Evolutionary conservation across 1,139 yeast species (phyloP).

Genomic region (Tardiomyces depauwii): DNA sequence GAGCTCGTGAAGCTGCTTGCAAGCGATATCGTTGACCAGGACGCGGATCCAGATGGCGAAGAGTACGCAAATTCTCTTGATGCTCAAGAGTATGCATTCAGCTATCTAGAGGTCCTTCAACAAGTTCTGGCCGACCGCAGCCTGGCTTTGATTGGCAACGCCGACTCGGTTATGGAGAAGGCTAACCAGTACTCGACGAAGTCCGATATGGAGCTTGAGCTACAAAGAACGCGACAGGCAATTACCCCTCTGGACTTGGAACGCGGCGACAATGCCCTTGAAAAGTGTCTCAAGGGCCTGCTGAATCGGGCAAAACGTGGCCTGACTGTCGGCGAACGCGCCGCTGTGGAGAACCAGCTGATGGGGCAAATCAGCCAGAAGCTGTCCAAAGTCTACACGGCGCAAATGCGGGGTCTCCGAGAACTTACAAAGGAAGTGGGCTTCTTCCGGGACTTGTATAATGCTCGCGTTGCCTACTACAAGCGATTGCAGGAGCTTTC

Average conservation of each 20-base stretch:
- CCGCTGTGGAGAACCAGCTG: background rate
- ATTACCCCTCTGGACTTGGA: background rate
- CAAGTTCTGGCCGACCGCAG: slow-evolving; percentile 48
- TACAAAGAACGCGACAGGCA: slow-evolving; percentile 3
- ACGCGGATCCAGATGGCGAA: slow-evolving; percentile 50
- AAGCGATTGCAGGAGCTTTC: slow-evolving; percentile 77
- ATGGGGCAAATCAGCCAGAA: background rate
- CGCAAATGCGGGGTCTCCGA: slow-evolving; percentile 20
- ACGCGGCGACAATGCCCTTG: background rate
- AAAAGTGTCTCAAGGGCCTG: background rate
- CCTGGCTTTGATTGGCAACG: slow-evolving; percentile 29
- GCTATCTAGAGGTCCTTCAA: slow-evolving; percentile 52
- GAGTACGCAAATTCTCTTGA: slow-evolving; percentile 67
- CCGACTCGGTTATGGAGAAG: background rate
- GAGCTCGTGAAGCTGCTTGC: slow-evolving; percentile 36
- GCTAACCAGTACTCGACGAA: background rate
- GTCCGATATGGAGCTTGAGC: background rate
- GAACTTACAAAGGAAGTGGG: slow-evolving; percentile 39
- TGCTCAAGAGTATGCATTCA: slow-evolving; percentile 60
- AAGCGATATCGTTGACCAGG: slow-evolving; percentile 34
- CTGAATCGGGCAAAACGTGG: background rate
- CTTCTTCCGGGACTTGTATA: slow-evolving; percentile 54
- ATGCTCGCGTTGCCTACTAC: slow-evolving; percentile 68
- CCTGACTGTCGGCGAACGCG: background rate
- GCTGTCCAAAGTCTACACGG: slow-evolving; percentile 2